These are phyloP conservation scores for Clarireedia monteithiana DNA, from an alignment of 2,329 filamentous ascomycete species.

Conservation along the genomic window DNA sequence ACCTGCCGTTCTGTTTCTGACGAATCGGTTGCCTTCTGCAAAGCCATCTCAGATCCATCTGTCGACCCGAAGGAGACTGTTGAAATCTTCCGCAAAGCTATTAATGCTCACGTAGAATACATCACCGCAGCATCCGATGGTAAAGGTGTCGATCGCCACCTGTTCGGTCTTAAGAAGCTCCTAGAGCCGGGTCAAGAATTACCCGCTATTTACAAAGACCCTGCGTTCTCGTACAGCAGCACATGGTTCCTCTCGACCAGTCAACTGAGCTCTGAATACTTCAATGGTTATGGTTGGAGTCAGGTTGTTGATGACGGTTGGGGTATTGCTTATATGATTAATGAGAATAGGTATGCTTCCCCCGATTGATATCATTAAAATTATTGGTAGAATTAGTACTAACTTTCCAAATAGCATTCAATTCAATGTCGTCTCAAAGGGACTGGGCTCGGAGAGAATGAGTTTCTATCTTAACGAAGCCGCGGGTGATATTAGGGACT, in stretches of 20 bases:
- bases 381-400: neutral
- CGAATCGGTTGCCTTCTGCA: conserved; percentile 84
- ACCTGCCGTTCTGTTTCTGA: conserved; percentile 90
- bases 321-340: conserved; percentile 99
- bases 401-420: conserved; percentile 58
- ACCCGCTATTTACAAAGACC: conserved; percentile 79
- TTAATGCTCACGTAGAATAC: conserved; percentile 80
- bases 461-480: conserved; percentile 94
- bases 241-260: conserved; percentile 86
- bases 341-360: conserved; percentile 73
- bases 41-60: conserved; percentile 67
- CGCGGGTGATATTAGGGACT: conserved; percentile 78
- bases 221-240: conserved; percentile 72
- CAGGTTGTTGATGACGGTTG: conserved; percentile 95
- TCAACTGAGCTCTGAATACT: conserved; percentile 92
- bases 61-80: conserved; percentile 57
- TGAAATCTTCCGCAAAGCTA: conserved; percentile 72
- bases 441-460: conserved; percentile 84
- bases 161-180: conserved; percentile 95
- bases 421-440: conserved; percentile 97
- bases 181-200: conserved; percentile 72
- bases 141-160: conserved; percentile 87
- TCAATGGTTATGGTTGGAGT: conserved; percentile 98
- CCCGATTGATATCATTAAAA: neutral
- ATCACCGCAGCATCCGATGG: conserved; percentile 84